Evolutionary conservation across 352 stramenopile genomes (phyloP).

Genomic region (Phytophthora constricta): DNA sequence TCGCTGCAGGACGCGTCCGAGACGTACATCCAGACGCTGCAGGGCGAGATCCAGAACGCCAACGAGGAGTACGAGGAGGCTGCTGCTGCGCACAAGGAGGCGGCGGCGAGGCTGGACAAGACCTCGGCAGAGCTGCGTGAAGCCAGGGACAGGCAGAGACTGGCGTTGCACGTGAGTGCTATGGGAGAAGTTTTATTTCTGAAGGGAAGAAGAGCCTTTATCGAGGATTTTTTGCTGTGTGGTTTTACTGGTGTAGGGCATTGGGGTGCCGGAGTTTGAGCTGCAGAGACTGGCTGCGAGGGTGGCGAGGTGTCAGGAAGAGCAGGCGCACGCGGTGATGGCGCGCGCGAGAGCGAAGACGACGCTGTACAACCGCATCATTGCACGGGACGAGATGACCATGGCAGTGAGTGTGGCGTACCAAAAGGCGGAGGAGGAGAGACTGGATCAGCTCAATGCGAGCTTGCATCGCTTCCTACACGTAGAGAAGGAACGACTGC

Average conservation of each 20-base stretch:
- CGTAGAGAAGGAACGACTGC: constrained; percentile 79
- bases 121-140: constrained; percentile 56
- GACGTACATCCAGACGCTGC: constrained; percentile 81
- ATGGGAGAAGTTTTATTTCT: no score
- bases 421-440: constrained; percentile 85
- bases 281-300: constrained; percentile 71
- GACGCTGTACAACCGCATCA: constrained; percentile 81
- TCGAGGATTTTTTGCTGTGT: neutral
- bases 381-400: constrained; percentile 88
- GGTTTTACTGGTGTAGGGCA: constrained; percentile 43
- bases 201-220: neutral
- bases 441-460: constrained; percentile 75
- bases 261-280: constrained; percentile 85
- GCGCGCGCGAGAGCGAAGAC: constrained; percentile 71
- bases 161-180: constrained; percentile 64
- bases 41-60: constrained; percentile 78
- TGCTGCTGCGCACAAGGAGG: constrained; percentile 47
- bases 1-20: constrained; percentile 79
- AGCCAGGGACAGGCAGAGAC: constrained; percentile 62
- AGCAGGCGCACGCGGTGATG: constrained; percentile 64
- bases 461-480: constrained; percentile 77
- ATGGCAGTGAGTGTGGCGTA: constrained; percentile 90
- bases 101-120: constrained; percentile 42
- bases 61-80: constrained; percentile 73
- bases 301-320: constrained; percentile 68